Percentiles rank a stretch among this genome's conserved stretches.
Conservation (phyloP, 768 basidiomycete species). For the Rhodotorula diobovata region DNA sequence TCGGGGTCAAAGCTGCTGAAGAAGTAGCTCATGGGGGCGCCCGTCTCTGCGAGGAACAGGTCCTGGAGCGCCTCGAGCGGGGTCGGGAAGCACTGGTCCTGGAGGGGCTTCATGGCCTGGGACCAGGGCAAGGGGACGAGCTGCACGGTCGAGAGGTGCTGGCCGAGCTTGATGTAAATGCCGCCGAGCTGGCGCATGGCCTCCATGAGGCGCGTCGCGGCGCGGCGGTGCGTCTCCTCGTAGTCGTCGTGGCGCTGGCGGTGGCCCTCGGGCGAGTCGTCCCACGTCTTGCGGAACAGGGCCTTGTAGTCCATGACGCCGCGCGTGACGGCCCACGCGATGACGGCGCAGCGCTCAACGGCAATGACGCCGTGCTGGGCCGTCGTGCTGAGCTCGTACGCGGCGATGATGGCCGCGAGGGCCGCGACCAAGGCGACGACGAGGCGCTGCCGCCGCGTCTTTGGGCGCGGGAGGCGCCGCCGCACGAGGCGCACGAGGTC, state of each 20-base stretch:
- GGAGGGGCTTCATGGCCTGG: constrained; percentile 56
- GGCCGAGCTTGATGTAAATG: constrained; percentile 79
- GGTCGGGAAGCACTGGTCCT: constrained; percentile 91
- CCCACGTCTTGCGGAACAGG: constrained; percentile 44
- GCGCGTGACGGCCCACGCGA: constrained; percentile 58
- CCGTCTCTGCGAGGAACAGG: constrained; percentile 76
- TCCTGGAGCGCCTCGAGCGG: constrained; percentile 68
- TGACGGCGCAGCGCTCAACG: constrained; percentile 68
- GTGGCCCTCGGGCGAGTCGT: constrained; percentile 29
- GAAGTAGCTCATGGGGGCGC: constrained; percentile 62
- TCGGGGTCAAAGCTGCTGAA: constrained; percentile 79
- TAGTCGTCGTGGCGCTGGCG: constrained; percentile 60
- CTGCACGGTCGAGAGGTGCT: constrained; percentile 67
- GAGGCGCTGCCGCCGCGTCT: not conserved
- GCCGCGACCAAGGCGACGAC: constrained; percentile 4
- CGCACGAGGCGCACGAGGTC: constrained; percentile 1
- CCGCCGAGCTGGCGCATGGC: constrained; percentile 80
- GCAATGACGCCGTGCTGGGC: constrained; percentile 73
- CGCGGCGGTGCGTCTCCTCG: constrained; percentile 60
- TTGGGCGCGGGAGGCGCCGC: not conserved
- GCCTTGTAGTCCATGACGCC: constrained; percentile 45
- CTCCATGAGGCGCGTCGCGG: constrained; percentile 69
- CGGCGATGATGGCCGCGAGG: constrained; percentile 6
- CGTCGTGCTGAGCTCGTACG: constrained; percentile 67
- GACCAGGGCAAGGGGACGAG: constrained; percentile 66